Evolutionary conservation across 768 basidiomycete genomes (phyloP), one percentile per base, ranked within the genome.

Genomic region (Tubosaeta sp.): DNA sequence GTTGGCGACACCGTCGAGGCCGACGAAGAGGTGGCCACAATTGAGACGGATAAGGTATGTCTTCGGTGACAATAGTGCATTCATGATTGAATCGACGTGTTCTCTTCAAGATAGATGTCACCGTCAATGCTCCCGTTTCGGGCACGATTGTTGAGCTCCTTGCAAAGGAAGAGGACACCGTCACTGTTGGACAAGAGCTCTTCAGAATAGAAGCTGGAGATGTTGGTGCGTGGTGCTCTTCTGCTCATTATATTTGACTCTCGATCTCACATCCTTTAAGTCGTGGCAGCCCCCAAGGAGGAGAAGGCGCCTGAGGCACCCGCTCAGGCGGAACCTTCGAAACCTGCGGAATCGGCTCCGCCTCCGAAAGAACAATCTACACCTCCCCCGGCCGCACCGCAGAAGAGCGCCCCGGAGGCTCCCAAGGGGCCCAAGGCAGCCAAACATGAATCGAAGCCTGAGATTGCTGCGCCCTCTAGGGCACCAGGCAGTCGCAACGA

Each of bases 21-120:
- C 27, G 95, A 98, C 67, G 95, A 98, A 73, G 95, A 99, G 74
- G 79, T 99, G 39, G 95, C 93, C 14, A 95, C 93, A 42, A 97
- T 98, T 59, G 95, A 98, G 75, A 99, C 95, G 8, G 95, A 99
- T 79, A 97, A 98, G 87, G 95, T 91, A 55, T 13, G 27, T 29
- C 42, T 29, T 33, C 37, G 3, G 29, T 43, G 7, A 38, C 38
- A 29, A 10, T 29, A 2, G 14, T 41, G 16, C 17, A 25, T n/a
- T 25, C 32, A 12, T 46, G 25, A 19, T 16, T 26, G 44, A 32
- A 43, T 41, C 48, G 37, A 59, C 42, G 9, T 51, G 42, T 43
- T 52, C 48, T 6, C 31, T 22, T 50, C 43, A 29, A 97, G 94
- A 97, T 98, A 62, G 95, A 99, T 68, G 92, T 98, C 41, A 88